A percentile compares a stretch with the other conserved stretches of the same genome.
Conservation (phyloP, 75 land plant species). For the Ceratopteris richardii region DNA sequence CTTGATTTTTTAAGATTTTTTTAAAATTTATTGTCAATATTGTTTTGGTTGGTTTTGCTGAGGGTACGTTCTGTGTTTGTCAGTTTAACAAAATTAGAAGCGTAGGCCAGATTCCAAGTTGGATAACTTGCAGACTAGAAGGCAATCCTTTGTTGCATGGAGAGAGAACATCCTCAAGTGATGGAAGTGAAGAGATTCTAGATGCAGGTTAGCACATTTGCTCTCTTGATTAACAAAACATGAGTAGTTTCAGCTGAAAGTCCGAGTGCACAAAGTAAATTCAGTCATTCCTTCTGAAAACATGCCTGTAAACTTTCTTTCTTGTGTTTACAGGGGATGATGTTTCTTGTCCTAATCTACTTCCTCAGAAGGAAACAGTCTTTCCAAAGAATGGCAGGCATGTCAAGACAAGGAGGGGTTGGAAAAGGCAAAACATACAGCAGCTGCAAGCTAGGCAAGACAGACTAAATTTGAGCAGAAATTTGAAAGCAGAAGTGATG, state of each 20-base stretch:
- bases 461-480: conserved; percentile 57
- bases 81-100: conserved; percentile 64
- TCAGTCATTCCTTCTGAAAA: too few relatives aligned
- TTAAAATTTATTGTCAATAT: not conserved
- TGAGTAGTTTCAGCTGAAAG: too few relatives aligned
- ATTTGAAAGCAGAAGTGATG: conserved; percentile 33
- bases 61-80: too few relatives aligned
- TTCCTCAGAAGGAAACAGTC: not conserved
- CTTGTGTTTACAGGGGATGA: not conserved
- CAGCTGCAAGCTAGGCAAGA: conserved; percentile 78
- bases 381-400: not conserved
- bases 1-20: not conserved
- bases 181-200: conserved; percentile 7
- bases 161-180: conserved; percentile 24
- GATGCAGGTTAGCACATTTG: not conserved
- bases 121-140: conserved; percentile 79
- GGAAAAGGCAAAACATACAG: conserved; percentile 44
- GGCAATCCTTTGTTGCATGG: conserved; percentile 38
- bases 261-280: too few relatives aligned
- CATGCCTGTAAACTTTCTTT: too few relatives aligned
- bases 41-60: not conserved
- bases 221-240: too few relatives aligned
- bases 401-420: conserved; percentile 28
- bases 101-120: conserved; percentile 54
- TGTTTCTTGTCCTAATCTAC: not conserved